phyloP scores from a whole-genome alignment of 805 yeast genomes.

The Ogataea polymorpha region DNA sequence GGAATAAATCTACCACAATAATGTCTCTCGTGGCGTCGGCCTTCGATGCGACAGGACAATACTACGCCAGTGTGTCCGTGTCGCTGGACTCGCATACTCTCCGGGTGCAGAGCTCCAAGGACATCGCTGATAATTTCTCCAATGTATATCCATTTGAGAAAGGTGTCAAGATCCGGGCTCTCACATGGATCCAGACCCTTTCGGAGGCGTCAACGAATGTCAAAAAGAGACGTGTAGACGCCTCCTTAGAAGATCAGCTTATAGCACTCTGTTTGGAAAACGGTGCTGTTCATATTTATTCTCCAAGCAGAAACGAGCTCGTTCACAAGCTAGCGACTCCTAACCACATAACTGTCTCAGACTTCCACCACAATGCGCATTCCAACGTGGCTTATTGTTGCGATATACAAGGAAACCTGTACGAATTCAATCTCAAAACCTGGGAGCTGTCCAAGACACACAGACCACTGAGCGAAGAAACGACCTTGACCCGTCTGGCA shows the following conservation, averaged over 20 bases:
- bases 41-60: constrained; percentile 62
- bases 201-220: constrained; percentile 8
- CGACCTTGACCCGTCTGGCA: constrained; percentile 21
- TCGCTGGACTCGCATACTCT: constrained; percentile 72
- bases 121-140: constrained; percentile 35
- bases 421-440: constrained; percentile 57
- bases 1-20: neutral
- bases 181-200: constrained; percentile 48
- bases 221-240: constrained; percentile 28
- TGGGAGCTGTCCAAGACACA: constrained; percentile 42
- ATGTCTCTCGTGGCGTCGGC: constrained; percentile 35
- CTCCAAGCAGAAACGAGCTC: constrained; percentile 62
- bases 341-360: constrained; percentile 29
- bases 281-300: constrained; percentile 63
- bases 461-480: constrained; percentile 33
- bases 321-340: constrained; percentile 42
- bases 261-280: constrained; percentile 62
- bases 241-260: constrained; percentile 38
- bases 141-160: constrained; percentile 51
- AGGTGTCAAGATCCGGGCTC: constrained; percentile 43
- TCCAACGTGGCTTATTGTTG: constrained; percentile 54
- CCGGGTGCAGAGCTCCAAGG: constrained; percentile 51
- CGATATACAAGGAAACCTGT: constrained; percentile 55
- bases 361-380: constrained; percentile 42
- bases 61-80: constrained; percentile 60